Conservation (phyloP, 1,284 basidiomycete species). For the Pseudozyma thailandica region DNA sequence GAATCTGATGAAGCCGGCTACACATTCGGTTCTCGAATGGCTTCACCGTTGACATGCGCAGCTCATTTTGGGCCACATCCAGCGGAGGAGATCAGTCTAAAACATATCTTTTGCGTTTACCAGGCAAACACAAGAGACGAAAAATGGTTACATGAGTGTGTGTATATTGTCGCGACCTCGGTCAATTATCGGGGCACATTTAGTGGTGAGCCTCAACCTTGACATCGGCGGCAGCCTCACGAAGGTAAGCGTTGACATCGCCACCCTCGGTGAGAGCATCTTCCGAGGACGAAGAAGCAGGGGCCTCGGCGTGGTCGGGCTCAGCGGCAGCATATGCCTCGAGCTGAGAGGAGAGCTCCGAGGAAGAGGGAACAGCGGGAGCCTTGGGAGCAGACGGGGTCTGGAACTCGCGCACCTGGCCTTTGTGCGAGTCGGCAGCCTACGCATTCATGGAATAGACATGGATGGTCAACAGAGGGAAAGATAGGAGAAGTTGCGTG, state of each 20-base stretch:
- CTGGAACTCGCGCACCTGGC: slow-evolving; percentile 69
- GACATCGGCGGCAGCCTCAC: slow-evolving; percentile 61
- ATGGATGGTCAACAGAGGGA: background rate
- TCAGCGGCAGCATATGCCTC: slow-evolving; percentile 68
- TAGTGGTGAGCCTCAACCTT: slow-evolving; percentile 67
- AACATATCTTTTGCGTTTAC: slow-evolving; percentile 15
- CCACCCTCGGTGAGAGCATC: slow-evolving; percentile 54
- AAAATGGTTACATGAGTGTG: slow-evolving; percentile 5
- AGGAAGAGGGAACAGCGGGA: slow-evolving; percentile 68
- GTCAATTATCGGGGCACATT: slow-evolving; percentile 1
- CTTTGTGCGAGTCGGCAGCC: slow-evolving; percentile 66
- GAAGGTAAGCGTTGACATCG: slow-evolving; percentile 68
- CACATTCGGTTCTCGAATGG: background rate
- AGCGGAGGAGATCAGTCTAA: slow-evolving; percentile 8
- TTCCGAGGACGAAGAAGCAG: slow-evolving; percentile 42
- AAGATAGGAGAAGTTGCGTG: background rate
- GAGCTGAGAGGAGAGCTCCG: slow-evolving; percentile 69
- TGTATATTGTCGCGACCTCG: slow-evolving; percentile 1
- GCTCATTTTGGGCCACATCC: background rate
- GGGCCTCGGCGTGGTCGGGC: slow-evolving; percentile 58
- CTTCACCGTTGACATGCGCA: no score
- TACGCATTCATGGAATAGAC: slow-evolving; percentile 4
- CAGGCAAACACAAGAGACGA: slow-evolving; percentile 9
- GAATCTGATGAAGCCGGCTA: background rate
- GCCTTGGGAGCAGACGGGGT: slow-evolving; percentile 68